phyloP scores from a whole-genome alignment of 306 rosid genomes.

The Crataegus laevigata region DNA sequence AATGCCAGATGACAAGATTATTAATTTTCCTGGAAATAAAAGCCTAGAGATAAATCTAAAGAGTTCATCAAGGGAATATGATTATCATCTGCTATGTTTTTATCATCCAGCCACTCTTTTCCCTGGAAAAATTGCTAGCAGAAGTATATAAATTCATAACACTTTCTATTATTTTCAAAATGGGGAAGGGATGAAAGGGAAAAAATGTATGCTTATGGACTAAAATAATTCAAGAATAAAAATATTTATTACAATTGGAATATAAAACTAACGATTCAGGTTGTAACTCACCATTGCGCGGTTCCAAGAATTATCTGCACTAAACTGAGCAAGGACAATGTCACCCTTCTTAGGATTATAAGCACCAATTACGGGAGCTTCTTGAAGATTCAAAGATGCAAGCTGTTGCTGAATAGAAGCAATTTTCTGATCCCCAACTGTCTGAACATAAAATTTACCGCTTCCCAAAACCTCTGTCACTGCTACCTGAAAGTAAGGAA shows the following conservation, averaged over 20 bases:
- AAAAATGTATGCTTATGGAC: not conserved
- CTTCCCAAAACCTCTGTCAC: constrained; percentile 89
- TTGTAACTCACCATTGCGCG: constrained; percentile 77
- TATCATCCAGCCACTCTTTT: not conserved
- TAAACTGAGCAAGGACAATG: constrained; percentile 75
- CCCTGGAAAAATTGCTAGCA: not conserved
- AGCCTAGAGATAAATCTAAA: not conserved
- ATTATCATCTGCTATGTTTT: not conserved
- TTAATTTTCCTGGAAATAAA: not conserved
- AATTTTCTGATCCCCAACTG: constrained; percentile 80
- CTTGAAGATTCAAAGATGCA: constrained; percentile 78
- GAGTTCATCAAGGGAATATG: not conserved
- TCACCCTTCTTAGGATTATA: constrained; percentile 95
- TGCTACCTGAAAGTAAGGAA: constrained; percentile 44
- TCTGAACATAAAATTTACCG: constrained; percentile 83
- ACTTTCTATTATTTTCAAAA: not conserved
- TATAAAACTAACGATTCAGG: not conserved
- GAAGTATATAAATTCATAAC: not conserved
- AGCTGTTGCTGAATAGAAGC: constrained; percentile 81
- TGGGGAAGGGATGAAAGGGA: not conserved
- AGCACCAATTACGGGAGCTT: constrained; percentile 79
- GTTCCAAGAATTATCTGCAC: constrained; percentile 80
- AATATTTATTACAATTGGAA: not conserved
- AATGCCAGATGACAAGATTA: not conserved
- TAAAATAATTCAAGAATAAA: not conserved